Evolutionary conservation across 768 basidiomycete genomes (phyloP), one percentile per base, ranked within the genome.

Genomic region (Serendipita vermifera): DNA sequence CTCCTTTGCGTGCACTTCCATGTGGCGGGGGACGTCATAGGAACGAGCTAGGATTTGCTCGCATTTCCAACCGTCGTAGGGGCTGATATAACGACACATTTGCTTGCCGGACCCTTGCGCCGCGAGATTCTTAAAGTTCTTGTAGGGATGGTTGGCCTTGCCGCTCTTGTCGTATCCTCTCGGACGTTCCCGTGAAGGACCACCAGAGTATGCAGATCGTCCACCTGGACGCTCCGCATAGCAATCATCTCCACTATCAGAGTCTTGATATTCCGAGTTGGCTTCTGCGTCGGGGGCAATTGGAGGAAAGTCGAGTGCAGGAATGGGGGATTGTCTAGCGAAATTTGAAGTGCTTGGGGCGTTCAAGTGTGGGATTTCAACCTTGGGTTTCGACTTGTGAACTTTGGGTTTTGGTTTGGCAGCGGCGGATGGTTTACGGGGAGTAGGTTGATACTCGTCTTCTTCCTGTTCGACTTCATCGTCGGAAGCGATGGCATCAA

Each of bases 1-100:
- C 46, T 51, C 46, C 27, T 51, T 51, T 29, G 46, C 46, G 27
- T 51, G 46, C 5, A 51, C 46, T 51, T 51, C 46, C 46, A 51
- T 51, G 22, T 51, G 46, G 6, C 46, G 17, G 22, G 46, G 46
- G 15, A 51, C 46, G 46, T 51, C 46, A 29, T 51, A 51, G 22
- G 46, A 51, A 15, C 46, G 46, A 15, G 46, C 46, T 15, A 51
- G 46, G 15, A 22, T 29, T n/a, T 51, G 46, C n/a, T 51, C 46
- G 27, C 46, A 51, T 26, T 51, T 51, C 46, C 46, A 51, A 6
- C 22, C 46, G n/a, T 51, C 46, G 27, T 51, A 51, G n/a, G 46
- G 46, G 22, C 46, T 51, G 22, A 7, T 29, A 29, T 51, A 51
- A 3, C 22, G 31, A n/a, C 46, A 51, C 9, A 15, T 20, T n/a